A percentile compares a stretch with the other conserved stretches of the same genome.
Evolutionary conservation across 345 rosid genomes (phyloP).

Genomic region (Populus tremula): DNA sequence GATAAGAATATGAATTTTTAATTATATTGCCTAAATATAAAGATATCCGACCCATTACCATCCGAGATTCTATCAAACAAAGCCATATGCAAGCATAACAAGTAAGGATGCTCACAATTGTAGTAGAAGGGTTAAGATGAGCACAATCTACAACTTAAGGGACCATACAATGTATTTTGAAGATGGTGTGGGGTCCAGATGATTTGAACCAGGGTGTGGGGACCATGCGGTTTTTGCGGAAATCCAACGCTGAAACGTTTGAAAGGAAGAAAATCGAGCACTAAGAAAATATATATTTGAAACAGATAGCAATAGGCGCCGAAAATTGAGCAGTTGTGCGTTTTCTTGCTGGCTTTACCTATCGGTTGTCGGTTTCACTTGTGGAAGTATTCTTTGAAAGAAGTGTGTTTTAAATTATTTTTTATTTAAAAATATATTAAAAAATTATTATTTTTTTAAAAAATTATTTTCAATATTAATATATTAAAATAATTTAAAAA

Average conservation of each 20-base stretch:
- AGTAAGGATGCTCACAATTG: not conserved
- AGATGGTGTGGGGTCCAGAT: not conserved
- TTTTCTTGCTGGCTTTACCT: not conserved
- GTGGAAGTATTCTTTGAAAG: accelerated
- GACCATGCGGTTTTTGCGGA: not conserved
- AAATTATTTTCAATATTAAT: too few species aligned
- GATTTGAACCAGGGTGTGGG: not conserved
- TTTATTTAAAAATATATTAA: too few species aligned
- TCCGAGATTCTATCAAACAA: too few species aligned
- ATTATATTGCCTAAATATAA: too few species aligned
- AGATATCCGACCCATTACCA: too few species aligned
- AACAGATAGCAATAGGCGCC: not conserved
- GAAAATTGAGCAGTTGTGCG: conserved; percentile 12
- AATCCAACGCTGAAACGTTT: not conserved
- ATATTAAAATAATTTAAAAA: too few species aligned
- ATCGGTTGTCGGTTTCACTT: not conserved
- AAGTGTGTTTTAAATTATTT: too few species aligned
- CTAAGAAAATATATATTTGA: not conserved
- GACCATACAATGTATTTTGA: not conserved
- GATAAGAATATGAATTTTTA: too few species aligned
- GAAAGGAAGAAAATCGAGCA: not conserved
- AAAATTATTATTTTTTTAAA: too few species aligned
- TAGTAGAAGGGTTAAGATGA: not conserved
- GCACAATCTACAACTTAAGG: accelerated
- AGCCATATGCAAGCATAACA: too few species aligned